These are phyloP conservation scores for Triadica sebifera DNA, from an alignment of 345 rosid genomes.

Conservation along the genomic window DNA sequence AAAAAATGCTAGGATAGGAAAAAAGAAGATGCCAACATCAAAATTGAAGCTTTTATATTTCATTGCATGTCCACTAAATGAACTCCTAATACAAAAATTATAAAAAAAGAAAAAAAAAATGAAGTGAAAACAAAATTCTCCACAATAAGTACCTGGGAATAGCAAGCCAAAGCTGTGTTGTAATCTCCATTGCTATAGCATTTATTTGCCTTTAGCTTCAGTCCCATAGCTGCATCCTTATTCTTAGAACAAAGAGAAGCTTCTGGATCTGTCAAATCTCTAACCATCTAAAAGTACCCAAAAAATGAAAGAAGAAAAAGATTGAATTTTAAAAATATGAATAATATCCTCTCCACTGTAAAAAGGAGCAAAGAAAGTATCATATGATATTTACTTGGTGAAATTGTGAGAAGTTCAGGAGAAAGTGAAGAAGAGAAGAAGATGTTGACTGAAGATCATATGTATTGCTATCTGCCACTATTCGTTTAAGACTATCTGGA, in stretches of 20 bases:
- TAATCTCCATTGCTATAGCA: constrained; percentile 45
- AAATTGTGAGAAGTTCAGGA: constrained; percentile 49
- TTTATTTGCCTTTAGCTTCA: constrained; percentile 61
- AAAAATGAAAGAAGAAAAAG: neutral
- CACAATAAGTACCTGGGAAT: constrained; percentile 44
- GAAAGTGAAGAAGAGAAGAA: constrained; percentile 51
- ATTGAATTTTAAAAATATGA: neutral
- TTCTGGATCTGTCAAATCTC: constrained; percentile 50
- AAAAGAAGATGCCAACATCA: neutral
- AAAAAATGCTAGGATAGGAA: neutral
- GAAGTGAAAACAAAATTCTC: neutral
- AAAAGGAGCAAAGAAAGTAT: neutral
- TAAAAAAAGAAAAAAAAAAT: neutral
- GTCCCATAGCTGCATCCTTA: constrained; percentile 49
- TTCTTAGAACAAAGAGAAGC: constrained; percentile 57
- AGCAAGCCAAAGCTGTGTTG: constrained; percentile 47
- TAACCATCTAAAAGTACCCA: constrained; percentile 34
- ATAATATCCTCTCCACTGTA: neutral
- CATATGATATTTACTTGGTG: constrained; percentile 39
- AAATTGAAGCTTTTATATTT: neutral
- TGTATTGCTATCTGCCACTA: constrained; percentile 39
- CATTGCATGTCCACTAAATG: neutral
- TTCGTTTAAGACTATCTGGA: constrained; percentile 43
- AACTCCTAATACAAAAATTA: neutral
- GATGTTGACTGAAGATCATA: constrained; percentile 50